Evolutionary conservation across 306 rosid genomes (phyloP), one percentile per base, ranked within the genome.

Genomic region (Prunus mongolica): DNA sequence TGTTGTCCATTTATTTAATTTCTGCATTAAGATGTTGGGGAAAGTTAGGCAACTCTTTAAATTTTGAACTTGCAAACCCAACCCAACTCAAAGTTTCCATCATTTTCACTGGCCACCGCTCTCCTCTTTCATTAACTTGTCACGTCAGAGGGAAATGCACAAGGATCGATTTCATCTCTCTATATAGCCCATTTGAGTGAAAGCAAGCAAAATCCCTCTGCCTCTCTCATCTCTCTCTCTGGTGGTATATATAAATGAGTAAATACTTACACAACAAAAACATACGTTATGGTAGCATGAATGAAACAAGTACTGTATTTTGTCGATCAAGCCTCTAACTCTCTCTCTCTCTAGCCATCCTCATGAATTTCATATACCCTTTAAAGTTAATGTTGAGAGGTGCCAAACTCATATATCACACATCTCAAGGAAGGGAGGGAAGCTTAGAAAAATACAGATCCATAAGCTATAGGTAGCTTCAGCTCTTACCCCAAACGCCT

Each of bases 401-500:
- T 38, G 77, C 32, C 61, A 65, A 61, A 67, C 19, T 22, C 22
- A 10, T 57, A 38, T 61, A 45, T 77, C 81, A 56, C 68, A 80
- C 57, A 56, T 69, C 75, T 46, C 49, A 50, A 64, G 57, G 77
- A 9, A 9, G 14, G 51, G 51, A 47, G 12, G 27, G 83, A 75
- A 76, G 76, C 68, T n/a, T 77, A 58, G 67, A 74, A 80, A 80
- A 16, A 77, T 55, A 84, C 82, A 80, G 84, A 79, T 79, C 75
- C 22, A 76, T 50, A 69, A 79, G 68, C 80, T 38, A 19, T 75
- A 81, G 75, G 66, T 71, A 34, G 9, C 44, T 34, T 13, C 51
- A 9, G 51, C 45, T 30, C 73, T 86, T 79, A 5, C 81, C 82
- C 77, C 68, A 74, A 85, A 80, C 72, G 7, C 78, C 22, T 60